phyloP scores from a whole-genome alignment of 2,329 filamentous ascomycete genomes.

The Trichoderma pleuroti region DNA sequence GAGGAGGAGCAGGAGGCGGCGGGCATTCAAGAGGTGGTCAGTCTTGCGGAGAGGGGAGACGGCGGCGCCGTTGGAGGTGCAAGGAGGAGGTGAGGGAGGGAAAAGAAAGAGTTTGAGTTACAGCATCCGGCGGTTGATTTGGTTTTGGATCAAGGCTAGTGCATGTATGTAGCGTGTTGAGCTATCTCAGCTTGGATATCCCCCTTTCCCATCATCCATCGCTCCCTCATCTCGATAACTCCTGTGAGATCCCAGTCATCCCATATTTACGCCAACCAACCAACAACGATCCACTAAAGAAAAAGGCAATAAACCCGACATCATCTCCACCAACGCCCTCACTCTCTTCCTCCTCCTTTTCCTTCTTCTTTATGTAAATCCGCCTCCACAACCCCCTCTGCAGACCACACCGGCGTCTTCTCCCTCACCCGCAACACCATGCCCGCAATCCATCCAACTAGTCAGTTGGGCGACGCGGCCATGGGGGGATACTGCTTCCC shows the following conservation, averaged over 20 bases:
- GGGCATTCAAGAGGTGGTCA: constrained; percentile 92
- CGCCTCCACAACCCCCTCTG: constrained; percentile 32
- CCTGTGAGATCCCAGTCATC: neutral
- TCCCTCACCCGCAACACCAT: constrained; percentile 30
- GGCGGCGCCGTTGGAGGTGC: constrained; percentile 40
- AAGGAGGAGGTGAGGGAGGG: constrained; percentile 30
- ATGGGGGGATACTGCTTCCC: constrained; percentile 64
- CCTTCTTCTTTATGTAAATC: neutral
- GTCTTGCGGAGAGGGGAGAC: constrained; percentile 69
- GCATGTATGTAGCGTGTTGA: neutral
- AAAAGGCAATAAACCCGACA: neutral
- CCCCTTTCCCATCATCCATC: neutral
- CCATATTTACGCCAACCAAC: neutral
- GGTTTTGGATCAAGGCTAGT: neutral
- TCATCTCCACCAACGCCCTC: neutral
- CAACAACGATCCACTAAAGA: neutral
- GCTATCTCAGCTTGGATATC: neutral
- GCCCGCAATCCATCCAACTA: constrained; percentile 29
- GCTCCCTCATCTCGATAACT: neutral
- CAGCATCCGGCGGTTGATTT: neutral
- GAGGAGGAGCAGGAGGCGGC: constrained; percentile 96
- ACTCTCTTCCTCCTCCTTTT: neutral
- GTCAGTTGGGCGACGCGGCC: constrained; percentile 45
- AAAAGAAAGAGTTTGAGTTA: neutral
- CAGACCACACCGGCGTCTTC: constrained; percentile 30